A percentile compares a stretch with the other conserved stretches of the same genome.
phyloP scores from a whole-genome alignment of 495 filamentous ascomycete species.

The Xylaria acuta region DNA sequence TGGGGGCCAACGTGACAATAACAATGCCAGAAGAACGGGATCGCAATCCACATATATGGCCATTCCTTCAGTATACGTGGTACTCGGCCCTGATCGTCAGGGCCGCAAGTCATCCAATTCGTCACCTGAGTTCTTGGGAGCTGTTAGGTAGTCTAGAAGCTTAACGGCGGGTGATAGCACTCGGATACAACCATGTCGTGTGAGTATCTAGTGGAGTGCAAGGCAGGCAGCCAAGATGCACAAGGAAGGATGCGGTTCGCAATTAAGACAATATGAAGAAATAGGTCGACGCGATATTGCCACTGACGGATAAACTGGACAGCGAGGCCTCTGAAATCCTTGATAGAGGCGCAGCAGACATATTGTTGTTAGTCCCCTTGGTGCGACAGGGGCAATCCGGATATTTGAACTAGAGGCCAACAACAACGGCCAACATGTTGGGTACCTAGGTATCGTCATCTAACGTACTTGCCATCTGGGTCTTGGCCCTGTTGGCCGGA shows the following conservation, averaged over 20 bases:
- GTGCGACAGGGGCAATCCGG: conserved; percentile 25
- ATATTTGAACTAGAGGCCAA: conserved; percentile 20
- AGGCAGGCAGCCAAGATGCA: conserved; percentile 14
- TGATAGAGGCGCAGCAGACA: conserved; percentile 15
- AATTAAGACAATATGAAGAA: conserved; percentile 26
- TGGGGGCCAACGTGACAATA: conserved; percentile 20
- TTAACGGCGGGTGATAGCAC: conserved; percentile 20
- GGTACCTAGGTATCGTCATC: conserved; percentile 7
- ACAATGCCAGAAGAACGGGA: conserved; percentile 9
- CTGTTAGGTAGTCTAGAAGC: conserved; percentile 24
- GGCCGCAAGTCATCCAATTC: conserved; percentile 27
- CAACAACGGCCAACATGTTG: conserved; percentile 16
- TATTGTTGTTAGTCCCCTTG: conserved; percentile 15
- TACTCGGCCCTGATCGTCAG: conserved; percentile 26
- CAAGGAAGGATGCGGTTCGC: conserved; percentile 26
- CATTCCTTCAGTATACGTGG: conserved; percentile 8
- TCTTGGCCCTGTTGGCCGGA: conserved; percentile 15
- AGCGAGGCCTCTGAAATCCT: conserved; percentile 14
- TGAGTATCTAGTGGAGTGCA: conserved; percentile 15
- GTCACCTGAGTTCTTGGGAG: conserved; percentile 10
- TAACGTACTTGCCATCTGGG: conserved; percentile 1
- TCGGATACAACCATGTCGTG: conserved; percentile 21
- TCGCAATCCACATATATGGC: conserved; percentile 13
- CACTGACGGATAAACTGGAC: conserved; percentile 28
- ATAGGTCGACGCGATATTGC: conserved; percentile 18